Base-by-base conservation (phyloP, 192 early-diverging fungal species). In the Umbelopsis ramanniana region DNA sequence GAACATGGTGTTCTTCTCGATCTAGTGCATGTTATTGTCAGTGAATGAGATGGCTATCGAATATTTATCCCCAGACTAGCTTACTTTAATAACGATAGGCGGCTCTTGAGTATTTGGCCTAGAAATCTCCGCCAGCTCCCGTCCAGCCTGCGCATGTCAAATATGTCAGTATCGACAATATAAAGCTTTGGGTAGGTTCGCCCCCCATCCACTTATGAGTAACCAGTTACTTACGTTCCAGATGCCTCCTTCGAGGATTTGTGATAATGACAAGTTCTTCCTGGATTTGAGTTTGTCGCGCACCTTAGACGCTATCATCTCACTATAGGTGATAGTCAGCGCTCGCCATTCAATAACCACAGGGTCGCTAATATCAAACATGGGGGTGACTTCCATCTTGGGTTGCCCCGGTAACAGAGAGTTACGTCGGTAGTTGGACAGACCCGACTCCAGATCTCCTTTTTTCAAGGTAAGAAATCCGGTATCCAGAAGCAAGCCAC, bases 291-390 rank as follows among this genome's bases (percentile, higher is more conserved):
- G 82, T 24, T 75, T 76, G 12, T 85, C 77, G 38, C 90, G 85
- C 11, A 97, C 88, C 12, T 81, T 73, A 1, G 86, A 84, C 0
- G 91, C 95, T 0, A 95, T 87, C 17, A 79, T 69, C 77, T 97
- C 96, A 68, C 97, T 72, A 45, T 94, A 83, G 0, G 88, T 87
- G 7, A 96, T 90, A 0, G 96, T 98, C 78, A 98, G 81, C 15
- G 93, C 94, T 10, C 96, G 88, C 96, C 96, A 98, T 76, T 98
- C 96, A 50, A 95, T 88, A 19, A 98, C 87, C 5, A 92, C 92
- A 2, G 93, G 89, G 74, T 98, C 95, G 68, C 82, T 82, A 35
- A 89, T 88, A 17, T 92, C 88, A 75, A 95, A 95, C 71, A 84
- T 79, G 6, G 93, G 93, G 22, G 93, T 85, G 6, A 76, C 71